Base-by-base conservation (phyloP, 805 yeast genomes). In the Barnettozyma populi region DNA sequence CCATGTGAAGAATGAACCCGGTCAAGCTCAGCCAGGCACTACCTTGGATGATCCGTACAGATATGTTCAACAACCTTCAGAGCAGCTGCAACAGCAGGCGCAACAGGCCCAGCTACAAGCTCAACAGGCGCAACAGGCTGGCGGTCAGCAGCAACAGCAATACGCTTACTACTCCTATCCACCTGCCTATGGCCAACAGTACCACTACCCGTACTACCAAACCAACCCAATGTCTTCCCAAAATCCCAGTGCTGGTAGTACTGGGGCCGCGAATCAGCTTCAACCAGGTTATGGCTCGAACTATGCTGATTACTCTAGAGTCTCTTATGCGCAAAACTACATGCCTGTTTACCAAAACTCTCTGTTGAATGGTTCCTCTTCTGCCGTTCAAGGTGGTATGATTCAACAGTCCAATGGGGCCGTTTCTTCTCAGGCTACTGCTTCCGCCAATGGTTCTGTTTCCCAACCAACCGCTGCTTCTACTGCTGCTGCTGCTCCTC, bases 131-230 rank as follows among this genome's bases (percentile, higher is more conserved):
- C 55, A 32, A 20, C 52, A 36, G 18, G 5, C 23, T 7, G 37
- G 21, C 16, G 37, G 14, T 11, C 47, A 39, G 9, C 45, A 37
- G 29, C 52, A 52, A 35, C 55, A 47, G 40, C 53, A 44, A 25
- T 44, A 48, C 18, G 44, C 51, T 4, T 48, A 50, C 39, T 47
- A 52, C 42, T 24, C 49, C 9, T 51, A 54, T 31, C 53, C 49
- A 7, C 55, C 52, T 20, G 43, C 42, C 3, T 52, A 53, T 32
- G 41, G 52, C 4, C 54, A 50, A 42, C 57, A 51, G 36, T 49
- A 48, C 42, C 59, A 56, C 44, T 57, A 58, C 44, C 62, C 61
- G 5, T 59, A 57, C 50, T 57, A 59, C 41, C 60, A 57, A 38
- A 36, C 54, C 13, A 14, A 44, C 25, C 32, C 43, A 36, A 25